These are phyloP conservation scores for Phytomonas francai DNA, from an alignment of 208 protist species.

Conservation along the genomic window DNA sequence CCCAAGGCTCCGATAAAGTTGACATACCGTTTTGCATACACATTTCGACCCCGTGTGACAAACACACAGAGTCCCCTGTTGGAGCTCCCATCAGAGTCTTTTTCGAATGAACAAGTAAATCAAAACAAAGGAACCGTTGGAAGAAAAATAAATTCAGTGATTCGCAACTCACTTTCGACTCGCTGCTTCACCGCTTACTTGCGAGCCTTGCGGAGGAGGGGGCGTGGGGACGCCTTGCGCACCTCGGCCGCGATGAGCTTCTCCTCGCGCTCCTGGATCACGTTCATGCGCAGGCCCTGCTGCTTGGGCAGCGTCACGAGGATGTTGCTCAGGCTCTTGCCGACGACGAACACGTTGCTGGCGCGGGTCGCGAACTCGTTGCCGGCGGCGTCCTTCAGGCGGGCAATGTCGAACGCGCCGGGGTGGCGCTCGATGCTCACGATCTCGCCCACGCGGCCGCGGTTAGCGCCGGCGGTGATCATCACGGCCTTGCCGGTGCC, in stretches of 20 bases:
- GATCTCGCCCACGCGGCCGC: constrained; percentile 98
- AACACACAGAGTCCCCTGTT: too few relatives aligned
- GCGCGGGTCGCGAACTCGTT: constrained; percentile 97
- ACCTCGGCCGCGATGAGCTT: constrained; percentile 71
- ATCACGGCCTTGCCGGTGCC: constrained; percentile 92
- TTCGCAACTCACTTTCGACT: too few relatives aligned
- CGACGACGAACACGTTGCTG: constrained; percentile 99
- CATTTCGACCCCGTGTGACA: too few relatives aligned
- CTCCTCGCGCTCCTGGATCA: constrained; percentile 86
- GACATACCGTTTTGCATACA: too few relatives aligned
- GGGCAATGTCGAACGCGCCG: constrained; percentile 97
- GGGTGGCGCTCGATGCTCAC: constrained; percentile 89
- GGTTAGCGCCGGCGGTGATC: constrained; percentile 97
- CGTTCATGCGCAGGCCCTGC: constrained; percentile 92
- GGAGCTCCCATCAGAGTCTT: too few relatives aligned
- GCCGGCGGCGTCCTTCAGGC: constrained; percentile 90
- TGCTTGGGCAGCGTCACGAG: constrained; percentile 94
- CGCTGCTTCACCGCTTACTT: constrained; percentile 23
- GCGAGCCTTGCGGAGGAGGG: constrained; percentile 40
- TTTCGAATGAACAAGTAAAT: constrained; percentile 10
- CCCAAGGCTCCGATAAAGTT: too few relatives aligned
- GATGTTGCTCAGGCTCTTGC: constrained; percentile 84
- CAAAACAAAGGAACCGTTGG: too few relatives aligned
- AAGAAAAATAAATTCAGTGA: too few relatives aligned
- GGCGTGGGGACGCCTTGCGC: constrained; percentile 39